phyloP scores from a whole-genome alignment of 2,329 filamentous ascomycete species.

The Fusarium verrucosum region DNA sequence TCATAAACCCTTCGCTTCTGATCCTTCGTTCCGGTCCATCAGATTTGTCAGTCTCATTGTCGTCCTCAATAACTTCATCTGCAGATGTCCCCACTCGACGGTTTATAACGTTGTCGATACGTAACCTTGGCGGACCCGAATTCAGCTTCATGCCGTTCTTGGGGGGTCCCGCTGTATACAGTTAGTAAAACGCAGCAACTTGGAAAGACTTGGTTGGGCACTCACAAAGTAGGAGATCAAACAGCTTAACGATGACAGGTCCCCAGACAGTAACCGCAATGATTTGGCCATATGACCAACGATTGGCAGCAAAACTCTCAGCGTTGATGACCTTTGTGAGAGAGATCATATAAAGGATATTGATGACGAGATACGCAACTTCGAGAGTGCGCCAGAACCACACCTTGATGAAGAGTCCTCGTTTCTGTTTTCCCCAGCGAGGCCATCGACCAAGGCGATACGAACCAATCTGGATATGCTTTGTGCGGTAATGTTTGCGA shows the following conservation, averaged over 20 bases:
- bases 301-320: slow-evolving; percentile 49
- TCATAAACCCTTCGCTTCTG: slow-evolving; percentile 11
- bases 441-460: slow-evolving; percentile 48
- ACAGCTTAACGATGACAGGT: slow-evolving; percentile 53
- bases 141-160: slow-evolving; percentile 51
- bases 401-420: slow-evolving; percentile 44
- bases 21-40: slow-evolving; percentile 13
- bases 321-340: slow-evolving; percentile 49
- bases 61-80: slow-evolving; percentile 37
- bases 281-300: slow-evolving; percentile 53
- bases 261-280: slow-evolving; percentile 54
- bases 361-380: slow-evolving; percentile 50
- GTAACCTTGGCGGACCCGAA: slow-evolving; percentile 51
- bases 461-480: slow-evolving; percentile 45
- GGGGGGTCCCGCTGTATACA: slow-evolving; percentile 48
- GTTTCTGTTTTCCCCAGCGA: slow-evolving; percentile 41
- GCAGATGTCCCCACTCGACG: slow-evolving; percentile 42
- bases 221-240: slow-evolving; percentile 52
- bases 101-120: slow-evolving; percentile 54
- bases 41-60: slow-evolving; percentile 34
- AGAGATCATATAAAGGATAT: slow-evolving; percentile 52
- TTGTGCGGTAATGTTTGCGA: slow-evolving; percentile 48
- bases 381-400: slow-evolving; percentile 51
- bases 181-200: slow-evolving; percentile 34
- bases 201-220: neutral